These are phyloP conservation scores for Leucosporidium scottii DNA, from an alignment of 768 basidiomycete genomes.

Conservation along the genomic window DNA sequence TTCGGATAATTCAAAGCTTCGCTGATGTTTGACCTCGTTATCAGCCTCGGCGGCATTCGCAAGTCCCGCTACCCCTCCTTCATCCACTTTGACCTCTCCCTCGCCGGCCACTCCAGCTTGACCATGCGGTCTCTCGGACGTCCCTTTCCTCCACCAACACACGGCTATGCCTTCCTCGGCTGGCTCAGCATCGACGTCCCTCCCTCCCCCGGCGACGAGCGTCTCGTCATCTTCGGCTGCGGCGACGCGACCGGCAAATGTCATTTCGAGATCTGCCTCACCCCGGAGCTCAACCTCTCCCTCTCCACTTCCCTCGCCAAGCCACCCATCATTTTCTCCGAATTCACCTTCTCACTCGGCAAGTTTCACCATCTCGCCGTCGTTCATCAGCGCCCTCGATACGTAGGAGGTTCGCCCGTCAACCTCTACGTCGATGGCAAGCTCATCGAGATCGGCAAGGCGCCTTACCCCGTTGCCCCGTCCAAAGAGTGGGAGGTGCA, in stretches of 20 bases:
- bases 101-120: not conserved
- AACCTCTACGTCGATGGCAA: slow-evolving; percentile 13
- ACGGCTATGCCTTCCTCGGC: slow-evolving; percentile 16
- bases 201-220: not conserved
- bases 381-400: slow-evolving; percentile 13
- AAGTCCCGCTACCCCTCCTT: not conserved
- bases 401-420: not conserved
- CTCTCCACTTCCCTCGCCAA: slow-evolving; percentile 3
- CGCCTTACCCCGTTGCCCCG: slow-evolving; percentile 6
- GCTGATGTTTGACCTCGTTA: too few species aligned
- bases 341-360: not conserved
- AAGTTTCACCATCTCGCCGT: slow-evolving; percentile 10
- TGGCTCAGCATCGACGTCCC: slow-evolving; percentile 1
- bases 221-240: slow-evolving; percentile 8
- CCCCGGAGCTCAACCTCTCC: not conserved
- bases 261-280: slow-evolving; percentile 4
- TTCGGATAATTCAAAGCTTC: too few species aligned
- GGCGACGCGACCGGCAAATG: slow-evolving; percentile 7
- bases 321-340: slow-evolving; percentile 4
- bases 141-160: slow-evolving; percentile 1
- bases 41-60: slow-evolving; percentile 1
- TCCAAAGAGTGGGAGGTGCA: slow-evolving; percentile 4
- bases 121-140: slow-evolving; percentile 6
- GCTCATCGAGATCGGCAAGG: slow-evolving; percentile 1
- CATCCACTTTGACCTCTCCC: slow-evolving; percentile 10